Conservation (phyloP, 352 stramenopile genomes). For the Phytophthora meadii region DNA sequence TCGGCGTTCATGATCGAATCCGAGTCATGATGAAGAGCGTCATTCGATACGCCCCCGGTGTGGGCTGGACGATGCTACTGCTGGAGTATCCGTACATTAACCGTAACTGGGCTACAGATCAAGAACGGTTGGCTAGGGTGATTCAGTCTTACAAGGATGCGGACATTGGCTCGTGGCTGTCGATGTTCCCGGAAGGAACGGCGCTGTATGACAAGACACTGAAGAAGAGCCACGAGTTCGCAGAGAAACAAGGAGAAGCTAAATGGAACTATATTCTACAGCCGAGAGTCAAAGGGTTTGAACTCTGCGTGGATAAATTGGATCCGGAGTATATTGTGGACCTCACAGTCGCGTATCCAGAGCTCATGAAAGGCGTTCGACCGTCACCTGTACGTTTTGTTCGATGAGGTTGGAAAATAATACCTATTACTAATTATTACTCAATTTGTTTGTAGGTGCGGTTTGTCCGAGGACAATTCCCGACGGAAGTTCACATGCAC, state of each 20-base stretch:
- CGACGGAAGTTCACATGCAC: constrained; percentile 78
- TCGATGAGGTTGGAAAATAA: not conserved
- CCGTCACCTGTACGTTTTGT: constrained; percentile 60
- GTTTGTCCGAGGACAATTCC: constrained; percentile 70
- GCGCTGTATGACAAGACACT: constrained; percentile 76
- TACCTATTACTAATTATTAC: not conserved
- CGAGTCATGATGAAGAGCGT: constrained; percentile 83
- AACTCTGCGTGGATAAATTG: constrained; percentile 70
- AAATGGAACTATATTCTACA: constrained; percentile 76
- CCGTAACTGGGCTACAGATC: constrained; percentile 74
- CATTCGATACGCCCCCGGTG: constrained; percentile 63
- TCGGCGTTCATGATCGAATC: constrained; percentile 73
- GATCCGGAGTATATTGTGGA: constrained; percentile 77
- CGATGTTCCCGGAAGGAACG: constrained; percentile 86
- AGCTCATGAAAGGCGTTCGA: constrained; percentile 70
- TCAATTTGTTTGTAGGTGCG: constrained; percentile 43
- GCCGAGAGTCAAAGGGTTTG: constrained; percentile 70
- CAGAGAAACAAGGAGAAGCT: constrained; percentile 48
- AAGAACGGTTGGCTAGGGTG: constrained; percentile 49
- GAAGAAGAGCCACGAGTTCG: constrained; percentile 65
- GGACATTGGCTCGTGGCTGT: constrained; percentile 58
- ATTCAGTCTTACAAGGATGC: constrained; percentile 66
- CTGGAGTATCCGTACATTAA: constrained; percentile 80
- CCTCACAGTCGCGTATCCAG: constrained; percentile 78
- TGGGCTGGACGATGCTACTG: constrained; percentile 75